These are phyloP conservation scores for Eimeria praecox DNA, from an alignment of 169 alveolate genomes.

Conservation along the genomic window DNA sequence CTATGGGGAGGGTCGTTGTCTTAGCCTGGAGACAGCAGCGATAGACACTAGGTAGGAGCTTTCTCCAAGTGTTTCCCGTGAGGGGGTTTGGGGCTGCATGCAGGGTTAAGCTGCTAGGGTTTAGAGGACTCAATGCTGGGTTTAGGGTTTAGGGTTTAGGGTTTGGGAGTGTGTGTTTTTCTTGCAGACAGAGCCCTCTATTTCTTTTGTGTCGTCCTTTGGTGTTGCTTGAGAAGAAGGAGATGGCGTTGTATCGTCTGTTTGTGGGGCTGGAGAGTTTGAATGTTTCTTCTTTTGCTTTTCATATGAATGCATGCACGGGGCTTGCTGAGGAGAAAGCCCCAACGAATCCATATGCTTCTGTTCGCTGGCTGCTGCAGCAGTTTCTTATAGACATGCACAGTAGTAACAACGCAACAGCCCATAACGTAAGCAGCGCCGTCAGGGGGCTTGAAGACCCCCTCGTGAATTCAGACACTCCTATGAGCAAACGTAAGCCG, in stretches of 20 bases:
- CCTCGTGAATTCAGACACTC: background rate
- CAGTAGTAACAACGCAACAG: background rate
- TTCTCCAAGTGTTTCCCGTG: background rate
- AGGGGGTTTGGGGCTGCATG: background rate
- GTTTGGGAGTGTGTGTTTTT: background rate
- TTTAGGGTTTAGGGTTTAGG: conserved; percentile 22
- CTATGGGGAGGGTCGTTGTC: conserved; percentile 66
- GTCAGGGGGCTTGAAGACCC: background rate
- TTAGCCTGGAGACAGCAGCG: conserved; percentile 29
- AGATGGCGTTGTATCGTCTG: conserved; percentile 23
- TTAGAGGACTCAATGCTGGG: background rate
- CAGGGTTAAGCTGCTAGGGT: background rate
- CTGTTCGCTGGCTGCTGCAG: conserved; percentile 32
- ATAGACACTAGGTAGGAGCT: conserved; percentile 22
- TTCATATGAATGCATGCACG: background rate
- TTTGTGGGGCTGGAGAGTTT: background rate
- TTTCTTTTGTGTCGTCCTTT: conserved; percentile 46
- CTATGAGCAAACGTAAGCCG: background rate
- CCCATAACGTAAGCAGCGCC: conserved; percentile 5
- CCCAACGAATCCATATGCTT: background rate
- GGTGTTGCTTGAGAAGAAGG: conserved; percentile 28
- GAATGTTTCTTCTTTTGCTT: background rate
- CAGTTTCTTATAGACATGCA: background rate
- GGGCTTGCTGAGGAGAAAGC: background rate
- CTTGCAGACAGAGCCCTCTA: conserved; percentile 2